Evolutionary conservation across 2,329 filamentous ascomycete species (phyloP), one percentile per base, ranked within the genome.

Genomic region (Plenodomus tracheiphilus): DNA sequence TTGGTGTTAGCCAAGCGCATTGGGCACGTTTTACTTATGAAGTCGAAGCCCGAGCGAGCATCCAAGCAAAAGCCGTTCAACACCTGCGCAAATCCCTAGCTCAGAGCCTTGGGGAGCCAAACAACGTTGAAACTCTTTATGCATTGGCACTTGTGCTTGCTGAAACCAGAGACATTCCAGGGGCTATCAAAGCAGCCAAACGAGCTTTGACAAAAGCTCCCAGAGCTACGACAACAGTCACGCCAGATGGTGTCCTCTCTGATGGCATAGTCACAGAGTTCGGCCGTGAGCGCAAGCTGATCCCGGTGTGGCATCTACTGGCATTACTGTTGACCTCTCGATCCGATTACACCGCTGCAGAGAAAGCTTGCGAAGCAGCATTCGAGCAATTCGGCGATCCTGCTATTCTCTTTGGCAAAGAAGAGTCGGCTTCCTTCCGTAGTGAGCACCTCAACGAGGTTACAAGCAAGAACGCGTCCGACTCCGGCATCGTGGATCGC

Each of bases 241-340:
- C 64, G 42, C 42, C 63, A 3, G 69, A 72, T 38, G 72, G 70
- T 10, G 62, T 67, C 8, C 47, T 70, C 1, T 68, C 67, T 2
- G 49, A 50, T 8, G 65, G 63, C 5, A 52, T 64, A 10, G 35
- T 37, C 1, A 64, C 61, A 8, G 60, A 70, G 22, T 76, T 69
- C 57, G 64, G 70, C 1, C 71, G 84, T 47, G 85, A 91, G 66
- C 78, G 80, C 41, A 79, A 80, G 53, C 64, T 84, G n/a, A 85
- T 97, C 19, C 87, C 92, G 2, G 74, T 97, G 19, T 97, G 94
- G 92, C 94, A 99, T 76, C 79, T 99, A 15, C 80, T 99, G 39
- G 87, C 91, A 0, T 79, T 99, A 19, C 79, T 97, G 18, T 75
- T 97, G 22, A 96, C 90, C 58, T 90, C 91, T 1, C 85, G 89